Evolutionary conservation across 495 filamentous ascomycete species (phyloP), one percentile per base, ranked within the genome.

Genomic region (Letharia columbiana): DNA sequence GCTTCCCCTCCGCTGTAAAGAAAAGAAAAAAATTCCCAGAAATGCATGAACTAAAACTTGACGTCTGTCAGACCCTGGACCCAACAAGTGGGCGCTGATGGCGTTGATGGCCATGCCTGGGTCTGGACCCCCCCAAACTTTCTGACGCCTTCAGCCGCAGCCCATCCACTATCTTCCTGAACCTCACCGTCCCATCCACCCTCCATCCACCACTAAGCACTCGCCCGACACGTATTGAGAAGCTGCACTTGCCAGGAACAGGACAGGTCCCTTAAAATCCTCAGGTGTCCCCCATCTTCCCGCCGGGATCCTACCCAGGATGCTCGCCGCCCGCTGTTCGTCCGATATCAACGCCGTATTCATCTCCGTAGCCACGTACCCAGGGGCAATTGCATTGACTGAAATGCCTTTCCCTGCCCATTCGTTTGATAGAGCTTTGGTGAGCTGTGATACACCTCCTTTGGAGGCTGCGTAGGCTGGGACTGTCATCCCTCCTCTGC

Each of bases 171-270:
- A 28, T 28, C 23, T 28, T 28, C 23, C 23, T 28, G 17, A 31
- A 35, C 11, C 91, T 90, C 91, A 96, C 94, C 91, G 91, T 11
- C 91, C 90, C 91, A 96, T 95, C 91, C 92, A 96, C 45, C 92
- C 92, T 37, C 92, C 92, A 79, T 96, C 92, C 56, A 96, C 90
- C 8, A 89, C 86, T 66, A 96, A 67, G 1, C 89, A 78, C 71
- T 93, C 89, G 1, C 92, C 92, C 64, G 82, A 89, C 15, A 97
- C 88, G 79, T 96, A 96, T 39, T 75, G 82, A 71, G 89, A 90
- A 42, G 88, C 89, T 72, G 75, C 80, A 74, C 87, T 87, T 18
- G 90, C 90, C 65, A 96, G 76, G 72, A 85, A 96, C 17, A 97
- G 87, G 2, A 88, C 83, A 10, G 82, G 84, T 0, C 92, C 92